Conservation (phyloP, 2,329 filamentous ascomycete genomes). For the Fonsecaea nubica region DNA sequence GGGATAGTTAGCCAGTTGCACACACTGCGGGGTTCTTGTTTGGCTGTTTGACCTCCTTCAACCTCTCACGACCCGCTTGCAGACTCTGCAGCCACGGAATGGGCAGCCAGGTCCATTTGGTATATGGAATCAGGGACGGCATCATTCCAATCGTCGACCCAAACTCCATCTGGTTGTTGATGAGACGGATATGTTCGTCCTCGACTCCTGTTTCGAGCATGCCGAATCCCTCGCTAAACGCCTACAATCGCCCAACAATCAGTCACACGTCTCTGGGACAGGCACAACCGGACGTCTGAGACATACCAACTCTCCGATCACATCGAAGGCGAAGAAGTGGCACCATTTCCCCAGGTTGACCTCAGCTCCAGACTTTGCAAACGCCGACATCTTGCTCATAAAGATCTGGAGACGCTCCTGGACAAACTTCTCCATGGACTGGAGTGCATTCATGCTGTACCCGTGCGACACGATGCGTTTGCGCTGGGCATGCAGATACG, state of each 20-base stretch:
- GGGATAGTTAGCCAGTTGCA: background rate
- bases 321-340: conserved; percentile 18
- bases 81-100: conserved; percentile 11
- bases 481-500: conserved; percentile 12
- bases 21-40: too few species aligned
- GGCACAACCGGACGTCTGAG: background rate
- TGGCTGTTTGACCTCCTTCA: background rate
- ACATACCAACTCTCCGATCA: conserved; percentile 19
- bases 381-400: conserved; percentile 11
- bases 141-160: conserved; percentile 17
- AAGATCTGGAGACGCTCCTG: conserved; percentile 15
- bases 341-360: conserved; percentile 14
- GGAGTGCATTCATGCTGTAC: conserved; percentile 12
- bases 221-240: conserved; percentile 1
- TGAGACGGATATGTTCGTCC: conserved; percentile 15
- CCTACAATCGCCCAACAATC: background rate
- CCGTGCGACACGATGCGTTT: conserved; percentile 16
- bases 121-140: conserved; percentile 13
- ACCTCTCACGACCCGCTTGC: conserved; percentile 2
- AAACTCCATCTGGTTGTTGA: conserved; percentile 17
- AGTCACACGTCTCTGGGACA: background rate
- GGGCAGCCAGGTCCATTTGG: conserved; percentile 11
- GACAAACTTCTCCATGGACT: conserved; percentile 16
- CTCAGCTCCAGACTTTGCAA: background rate
- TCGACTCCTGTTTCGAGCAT: conserved; percentile 1